Base-by-base conservation (phyloP, 2,329 filamentous ascomycete genomes). In the Verticillium tricorpus region DNA sequence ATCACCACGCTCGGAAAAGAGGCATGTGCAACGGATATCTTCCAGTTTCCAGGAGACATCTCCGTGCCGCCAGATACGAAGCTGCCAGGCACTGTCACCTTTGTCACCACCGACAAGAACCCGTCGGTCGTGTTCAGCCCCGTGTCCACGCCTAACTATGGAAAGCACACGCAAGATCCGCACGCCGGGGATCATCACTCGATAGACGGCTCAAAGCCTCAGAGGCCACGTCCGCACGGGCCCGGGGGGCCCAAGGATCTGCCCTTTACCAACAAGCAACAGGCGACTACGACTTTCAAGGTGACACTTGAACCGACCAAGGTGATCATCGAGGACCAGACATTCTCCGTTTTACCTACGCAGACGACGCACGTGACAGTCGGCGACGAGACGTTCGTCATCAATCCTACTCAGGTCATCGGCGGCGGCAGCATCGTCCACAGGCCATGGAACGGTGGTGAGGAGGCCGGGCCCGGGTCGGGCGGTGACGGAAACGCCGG, bases 21-120 rank as follows among this genome's bases (percentile, higher is more conserved):
- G 19, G 45, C n/a, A 12, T 52, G 45, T 14, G 45, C 45, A 9
- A 52, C 45, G 11, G 45, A 52, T 3, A 0, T 25, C 12, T 1
- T 52, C 19, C 45, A 22, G 4, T 11, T 19, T 12, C 45, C 45
- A 12, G 45, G n/a, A 11, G 45, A 19, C 19, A 25, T 52, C 19
- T 52, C 45, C n/a, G 45, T 52, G 6, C 45, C 45, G 7, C 45
- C 45, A 11, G 45, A 19, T 12, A 14, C 11, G 15, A 45, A 50
- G 57, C 25, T 45, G 14, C 45, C 45, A 12, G 55, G 32, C 28
- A 78, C 77, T 6, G 66, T 81, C 56, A 81, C 77, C 3, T 78
- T 83, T 56, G 68, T 81, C 58, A 84, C 81, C 2, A 84, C 82
- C 3, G 82, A 84, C 68, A 85, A 84, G 68, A 85, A 85, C 61